Conservation (phyloP, 176 grass and related monocot species). For the Phragmites australis region DNA sequence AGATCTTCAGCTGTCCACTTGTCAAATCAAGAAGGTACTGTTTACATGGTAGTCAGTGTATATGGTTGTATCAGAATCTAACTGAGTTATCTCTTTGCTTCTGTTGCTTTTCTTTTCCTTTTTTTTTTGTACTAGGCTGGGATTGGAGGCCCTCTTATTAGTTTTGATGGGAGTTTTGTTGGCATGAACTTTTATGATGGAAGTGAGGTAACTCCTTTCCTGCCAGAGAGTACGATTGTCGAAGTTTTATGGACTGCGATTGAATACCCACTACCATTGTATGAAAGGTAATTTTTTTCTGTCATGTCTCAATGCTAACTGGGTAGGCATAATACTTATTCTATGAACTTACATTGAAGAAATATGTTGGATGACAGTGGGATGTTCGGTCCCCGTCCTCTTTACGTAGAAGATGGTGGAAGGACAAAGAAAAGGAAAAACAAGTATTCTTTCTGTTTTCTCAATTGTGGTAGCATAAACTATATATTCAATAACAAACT, state of each 20-base stretch:
- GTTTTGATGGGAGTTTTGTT: constrained; percentile 12
- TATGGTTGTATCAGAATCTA: not conserved
- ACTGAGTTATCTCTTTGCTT: not conserved
- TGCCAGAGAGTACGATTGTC: not conserved
- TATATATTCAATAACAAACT: not conserved
- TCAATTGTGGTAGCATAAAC: not conserved
- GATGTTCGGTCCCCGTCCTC: not conserved
- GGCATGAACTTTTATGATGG: constrained; percentile 26
- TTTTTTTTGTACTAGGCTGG: not conserved
- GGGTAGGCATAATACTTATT: not conserved
- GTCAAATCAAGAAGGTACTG: constrained; percentile 35
- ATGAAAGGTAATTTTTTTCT: not conserved
- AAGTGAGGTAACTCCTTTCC: constrained; percentile 2
- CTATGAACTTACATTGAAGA: not conserved
- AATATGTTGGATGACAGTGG: not conserved
- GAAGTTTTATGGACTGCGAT: not conserved
- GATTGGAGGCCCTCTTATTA: constrained; percentile 32
- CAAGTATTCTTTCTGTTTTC: not conserved
- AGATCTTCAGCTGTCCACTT: constrained; percentile 17
- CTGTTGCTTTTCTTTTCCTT: not conserved
- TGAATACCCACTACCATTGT: not conserved
- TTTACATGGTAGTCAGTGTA: not conserved
- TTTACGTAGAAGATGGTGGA: not conserved
- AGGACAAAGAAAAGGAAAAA: not conserved
- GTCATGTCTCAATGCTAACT: not conserved